Conservation (phyloP, 352 stramenopile species). For the Globisporangium splendens region DNA sequence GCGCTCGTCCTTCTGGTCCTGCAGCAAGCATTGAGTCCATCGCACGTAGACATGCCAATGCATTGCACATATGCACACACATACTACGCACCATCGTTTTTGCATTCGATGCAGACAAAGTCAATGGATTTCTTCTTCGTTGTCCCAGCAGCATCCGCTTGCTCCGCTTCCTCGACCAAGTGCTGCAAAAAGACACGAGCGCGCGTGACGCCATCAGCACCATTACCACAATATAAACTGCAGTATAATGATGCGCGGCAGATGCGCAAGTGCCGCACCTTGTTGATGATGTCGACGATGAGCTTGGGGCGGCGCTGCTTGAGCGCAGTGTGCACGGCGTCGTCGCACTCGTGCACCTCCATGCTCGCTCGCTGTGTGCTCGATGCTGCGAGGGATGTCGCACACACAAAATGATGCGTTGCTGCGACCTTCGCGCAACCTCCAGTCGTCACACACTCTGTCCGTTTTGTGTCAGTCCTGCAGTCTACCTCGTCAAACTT, state of each 20-base stretch:
- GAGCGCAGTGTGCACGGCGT: conserved; percentile 73
- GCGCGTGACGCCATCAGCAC: too few relatives aligned
- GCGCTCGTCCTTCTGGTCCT: conserved; percentile 73
- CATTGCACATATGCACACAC: neutral
- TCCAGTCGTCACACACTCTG: conserved; percentile 6
- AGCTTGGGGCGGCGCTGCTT: conserved; percentile 59
- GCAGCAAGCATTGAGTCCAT: too few relatives aligned
- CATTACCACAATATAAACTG: too few relatives aligned
- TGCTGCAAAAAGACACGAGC: conserved; percentile 29
- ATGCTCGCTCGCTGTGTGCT: conserved; percentile 23
- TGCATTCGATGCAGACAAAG: conserved; percentile 79
- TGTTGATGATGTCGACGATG: conserved; percentile 77
- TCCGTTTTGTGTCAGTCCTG: conserved; percentile 3
- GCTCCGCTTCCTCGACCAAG: conserved; percentile 33
- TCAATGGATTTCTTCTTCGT: conserved; percentile 32
- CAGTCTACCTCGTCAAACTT: neutral
- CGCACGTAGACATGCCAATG: neutral
- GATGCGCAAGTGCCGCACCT: conserved; percentile 22
- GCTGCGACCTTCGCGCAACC: conserved; percentile 16
- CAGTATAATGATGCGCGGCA: neutral
- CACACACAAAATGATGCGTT: neutral
- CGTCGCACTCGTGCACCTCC: conserved; percentile 77
- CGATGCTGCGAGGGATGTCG: neutral
- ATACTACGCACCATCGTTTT: conserved; percentile 41
- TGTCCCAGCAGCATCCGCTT: conserved; percentile 14